phyloP scores from a whole-genome alignment of 2,329 filamentous ascomycete species.

The Nothomitra cinnamomea region DNA sequence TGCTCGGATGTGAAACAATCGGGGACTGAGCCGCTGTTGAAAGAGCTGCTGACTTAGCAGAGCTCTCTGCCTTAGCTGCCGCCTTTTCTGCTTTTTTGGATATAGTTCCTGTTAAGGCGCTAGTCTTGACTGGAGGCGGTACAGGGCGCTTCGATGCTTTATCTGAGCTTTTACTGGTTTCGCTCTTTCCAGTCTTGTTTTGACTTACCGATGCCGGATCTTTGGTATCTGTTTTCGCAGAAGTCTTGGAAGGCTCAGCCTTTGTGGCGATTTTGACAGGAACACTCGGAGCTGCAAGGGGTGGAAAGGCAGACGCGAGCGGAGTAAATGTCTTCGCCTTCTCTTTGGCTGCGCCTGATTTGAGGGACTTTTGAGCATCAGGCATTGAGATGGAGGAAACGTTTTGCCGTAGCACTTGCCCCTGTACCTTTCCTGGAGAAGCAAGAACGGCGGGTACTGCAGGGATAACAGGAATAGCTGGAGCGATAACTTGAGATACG shows the following conservation, averaged over 20 bases:
- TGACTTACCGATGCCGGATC: neutral
- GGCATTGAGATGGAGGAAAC: neutral
- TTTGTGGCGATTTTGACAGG: neutral
- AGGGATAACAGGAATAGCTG: neutral
- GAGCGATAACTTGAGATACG: neutral
- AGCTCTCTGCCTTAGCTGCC: neutral
- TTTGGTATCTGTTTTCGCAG: neutral
- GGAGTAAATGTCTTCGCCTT: neutral
- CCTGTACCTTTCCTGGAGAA: constrained; percentile 8
- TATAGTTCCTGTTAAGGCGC: neutral
- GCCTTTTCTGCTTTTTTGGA: neutral
- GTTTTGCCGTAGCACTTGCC: neutral
- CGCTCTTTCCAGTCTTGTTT: too few relatives aligned
- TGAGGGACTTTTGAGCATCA: neutral
- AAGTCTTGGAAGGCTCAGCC: neutral
- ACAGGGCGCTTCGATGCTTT: neutral
- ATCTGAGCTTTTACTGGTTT: neutral
- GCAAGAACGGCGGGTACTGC: neutral
- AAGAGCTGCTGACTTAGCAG: constrained; percentile 19
- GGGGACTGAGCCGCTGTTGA: constrained; percentile 35
- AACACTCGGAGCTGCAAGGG: neutral
- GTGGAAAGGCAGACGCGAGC: neutral
- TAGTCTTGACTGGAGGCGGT: neutral
- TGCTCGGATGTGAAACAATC: constrained; percentile 32
- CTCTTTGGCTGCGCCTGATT: neutral